phyloP scores from a whole-genome alignment of 305 asterid genomes.

The Solanum hybrid region DNA sequence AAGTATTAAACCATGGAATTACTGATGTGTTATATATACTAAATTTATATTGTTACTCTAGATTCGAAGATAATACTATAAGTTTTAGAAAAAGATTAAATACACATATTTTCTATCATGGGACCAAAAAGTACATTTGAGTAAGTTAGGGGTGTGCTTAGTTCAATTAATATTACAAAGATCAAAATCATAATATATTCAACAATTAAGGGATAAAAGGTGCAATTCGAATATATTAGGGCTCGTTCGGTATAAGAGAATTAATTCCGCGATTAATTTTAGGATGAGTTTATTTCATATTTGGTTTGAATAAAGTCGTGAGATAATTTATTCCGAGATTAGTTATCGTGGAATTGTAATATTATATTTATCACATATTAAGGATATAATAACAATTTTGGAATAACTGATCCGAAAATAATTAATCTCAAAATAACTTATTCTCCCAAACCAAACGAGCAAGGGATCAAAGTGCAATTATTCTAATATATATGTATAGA shows the following conservation, averaged over 20 bases:
- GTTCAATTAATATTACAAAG: neutral
- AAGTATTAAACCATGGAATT: neutral
- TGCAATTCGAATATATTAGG: neutral
- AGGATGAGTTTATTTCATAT: neutral
- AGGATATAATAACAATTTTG: neutral
- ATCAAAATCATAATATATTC: neutral
- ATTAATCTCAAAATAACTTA: neutral
- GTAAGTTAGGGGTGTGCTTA: neutral
- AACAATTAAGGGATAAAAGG: neutral
- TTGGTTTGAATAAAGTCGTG: accelerated
- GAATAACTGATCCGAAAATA: too few relatives aligned
- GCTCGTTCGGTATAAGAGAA: neutral
- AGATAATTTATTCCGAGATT: too few relatives aligned
- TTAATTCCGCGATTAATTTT: too few relatives aligned
- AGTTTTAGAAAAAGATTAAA: neutral
- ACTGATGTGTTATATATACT: neutral
- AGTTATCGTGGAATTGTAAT: accelerated
- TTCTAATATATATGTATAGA: neutral
- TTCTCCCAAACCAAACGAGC: neutral
- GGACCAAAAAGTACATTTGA: neutral
- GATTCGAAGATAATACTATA: neutral
- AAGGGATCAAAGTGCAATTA: neutral
- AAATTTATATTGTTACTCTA: neutral
- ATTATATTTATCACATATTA: neutral
- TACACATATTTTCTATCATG: neutral